Conservation (phyloP, 768 basidiomycete genomes). For the Panaeolus papilionaceus region DNA sequence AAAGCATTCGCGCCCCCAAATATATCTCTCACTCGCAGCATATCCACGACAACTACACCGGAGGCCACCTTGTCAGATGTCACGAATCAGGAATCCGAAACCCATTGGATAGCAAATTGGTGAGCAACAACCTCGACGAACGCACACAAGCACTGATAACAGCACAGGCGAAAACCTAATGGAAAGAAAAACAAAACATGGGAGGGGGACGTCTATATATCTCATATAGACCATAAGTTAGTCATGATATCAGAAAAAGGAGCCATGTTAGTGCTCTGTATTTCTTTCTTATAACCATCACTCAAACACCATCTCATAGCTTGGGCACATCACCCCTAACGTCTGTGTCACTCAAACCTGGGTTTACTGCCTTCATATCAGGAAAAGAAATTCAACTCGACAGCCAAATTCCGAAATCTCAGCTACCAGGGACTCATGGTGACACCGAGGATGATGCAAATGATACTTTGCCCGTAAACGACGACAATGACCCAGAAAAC, state of each 20-base stretch:
- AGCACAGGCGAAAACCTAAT: constrained; percentile 71
- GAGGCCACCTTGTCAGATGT: constrained; percentile 21
- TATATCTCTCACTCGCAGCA: background rate
- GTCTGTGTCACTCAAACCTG: constrained; percentile 55
- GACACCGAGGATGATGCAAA: constrained; percentile 10
- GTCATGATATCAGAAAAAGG: constrained; percentile 75
- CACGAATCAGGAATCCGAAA: constrained; percentile 29
- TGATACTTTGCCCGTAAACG: background rate
- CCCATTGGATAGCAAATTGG: constrained; percentile 78
- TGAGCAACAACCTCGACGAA: constrained; percentile 32
- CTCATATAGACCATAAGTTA: constrained; percentile 54
- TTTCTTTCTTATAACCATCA: background rate
- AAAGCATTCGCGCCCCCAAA: background rate
- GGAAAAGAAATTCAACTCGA: constrained; percentile 72
- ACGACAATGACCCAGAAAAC: constrained; percentile 11
- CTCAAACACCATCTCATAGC: constrained; percentile 37
- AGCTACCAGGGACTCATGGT: constrained; percentile 52
- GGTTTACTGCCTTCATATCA: constrained; percentile 52
- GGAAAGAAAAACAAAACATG: constrained; percentile 84
- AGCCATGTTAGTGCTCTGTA: constrained; percentile 55
- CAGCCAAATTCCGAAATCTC: constrained; percentile 50
- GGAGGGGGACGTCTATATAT: constrained; percentile 80
- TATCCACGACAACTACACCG: background rate
- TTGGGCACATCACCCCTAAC: constrained; percentile 70
- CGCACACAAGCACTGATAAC: background rate